Percentiles rank a stretch among this genome's conserved stretches.
These are phyloP conservation scores for Colletotrichum acutatum DNA, from an alignment of 2,329 filamentous ascomycete genomes.

Conservation along the genomic window DNA sequence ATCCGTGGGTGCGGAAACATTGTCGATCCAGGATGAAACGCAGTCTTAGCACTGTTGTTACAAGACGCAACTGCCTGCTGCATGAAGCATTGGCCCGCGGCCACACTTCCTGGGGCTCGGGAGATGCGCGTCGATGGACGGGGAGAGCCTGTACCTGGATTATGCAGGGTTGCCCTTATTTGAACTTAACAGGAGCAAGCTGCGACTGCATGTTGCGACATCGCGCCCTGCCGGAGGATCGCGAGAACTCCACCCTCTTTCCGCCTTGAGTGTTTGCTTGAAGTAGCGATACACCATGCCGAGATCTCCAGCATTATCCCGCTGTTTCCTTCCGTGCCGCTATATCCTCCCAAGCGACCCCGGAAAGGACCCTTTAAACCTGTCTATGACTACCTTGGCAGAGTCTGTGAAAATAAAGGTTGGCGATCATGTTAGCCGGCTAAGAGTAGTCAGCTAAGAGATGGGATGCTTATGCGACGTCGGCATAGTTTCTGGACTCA, in stretches of 20 bases:
- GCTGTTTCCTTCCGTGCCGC: background rate
- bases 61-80: conserved; percentile 20
- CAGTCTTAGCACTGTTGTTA: conserved; percentile 28
- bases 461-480: conserved; percentile 33
- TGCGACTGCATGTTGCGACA: background rate
- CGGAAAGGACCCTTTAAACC: background rate
- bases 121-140: conserved; percentile 16
- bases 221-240: background rate
- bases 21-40: conserved; percentile 29
- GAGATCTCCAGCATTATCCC: background rate
- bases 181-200: background rate
- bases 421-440: background rate
- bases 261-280: background rate
- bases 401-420: conserved; percentile 7
- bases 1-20: conserved; percentile 30
- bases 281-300: background rate
- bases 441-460: background rate
- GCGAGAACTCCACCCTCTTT: background rate
- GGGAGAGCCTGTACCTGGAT: conserved; percentile 13
- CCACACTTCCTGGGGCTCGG: conserved; percentile 7
- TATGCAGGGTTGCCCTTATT: conserved; percentile 19
- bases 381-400: background rate
- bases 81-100: conserved; percentile 30
- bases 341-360: background rate
- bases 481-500: conserved; percentile 29